Evolutionary conservation across 352 stramenopile species (phyloP).

Genomic region (Bremia lactucae): DNA sequence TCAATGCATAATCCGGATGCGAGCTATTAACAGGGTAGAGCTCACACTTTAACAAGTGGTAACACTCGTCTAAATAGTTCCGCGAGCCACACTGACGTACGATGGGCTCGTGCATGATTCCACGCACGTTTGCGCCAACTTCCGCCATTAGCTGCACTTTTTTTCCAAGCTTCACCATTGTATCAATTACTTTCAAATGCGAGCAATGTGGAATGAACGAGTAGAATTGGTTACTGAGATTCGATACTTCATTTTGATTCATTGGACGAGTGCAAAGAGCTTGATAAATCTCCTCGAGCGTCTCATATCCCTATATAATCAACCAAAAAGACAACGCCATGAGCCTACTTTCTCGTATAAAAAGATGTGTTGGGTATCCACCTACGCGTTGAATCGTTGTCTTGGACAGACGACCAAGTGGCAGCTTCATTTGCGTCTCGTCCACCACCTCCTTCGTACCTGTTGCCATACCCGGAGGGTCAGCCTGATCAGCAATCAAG

Average conservation of each 20-base stretch:
- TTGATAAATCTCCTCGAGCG: constrained; percentile 48
- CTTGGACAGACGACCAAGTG: constrained; percentile 41
- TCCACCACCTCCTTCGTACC: constrained; percentile 29
- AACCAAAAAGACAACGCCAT: too few species aligned
- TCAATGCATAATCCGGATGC: constrained; percentile 39
- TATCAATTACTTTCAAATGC: constrained; percentile 44
- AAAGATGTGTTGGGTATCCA: too few species aligned
- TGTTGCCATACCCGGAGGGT: constrained; percentile 26
- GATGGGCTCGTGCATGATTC: constrained; percentile 30
- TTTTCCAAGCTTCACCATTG: constrained; percentile 53
- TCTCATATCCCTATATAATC: constrained; percentile 39
- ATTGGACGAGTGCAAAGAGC: constrained; percentile 32
- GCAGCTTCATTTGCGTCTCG: constrained; percentile 34
- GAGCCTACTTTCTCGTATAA: too few species aligned
- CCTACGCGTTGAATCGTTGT: constrained; percentile 49
- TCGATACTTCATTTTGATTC: constrained; percentile 24
- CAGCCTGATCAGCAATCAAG: constrained; percentile 31
- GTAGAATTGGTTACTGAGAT: constrained; percentile 59
- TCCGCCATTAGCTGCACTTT: constrained; percentile 50
- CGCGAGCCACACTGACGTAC: constrained; percentile 26
- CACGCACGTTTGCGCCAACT: constrained; percentile 31
- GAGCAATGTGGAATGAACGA: constrained; percentile 51
- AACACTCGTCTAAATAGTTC: constrained; percentile 59
- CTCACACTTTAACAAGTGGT: constrained; percentile 38
- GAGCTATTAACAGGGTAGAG: constrained; percentile 32